Evolutionary conservation across 2,329 filamentous ascomycete genomes (phyloP), one percentile per base, ranked within the genome.

Genomic region (Penicillium digitatum): DNA sequence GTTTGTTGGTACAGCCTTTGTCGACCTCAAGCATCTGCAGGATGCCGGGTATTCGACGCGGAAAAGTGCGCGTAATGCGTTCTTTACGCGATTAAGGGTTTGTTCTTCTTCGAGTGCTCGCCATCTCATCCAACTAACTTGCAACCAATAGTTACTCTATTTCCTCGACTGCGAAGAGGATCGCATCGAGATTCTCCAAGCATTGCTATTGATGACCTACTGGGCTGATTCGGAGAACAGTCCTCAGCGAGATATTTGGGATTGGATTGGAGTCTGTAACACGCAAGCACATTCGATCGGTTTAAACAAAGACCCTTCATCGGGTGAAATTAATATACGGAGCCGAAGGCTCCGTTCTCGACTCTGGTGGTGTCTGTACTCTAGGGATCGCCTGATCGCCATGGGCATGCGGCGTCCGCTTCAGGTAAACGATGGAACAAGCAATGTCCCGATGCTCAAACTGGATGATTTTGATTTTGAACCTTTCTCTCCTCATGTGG

Each of bases 361-460:
- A 37, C 89, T 96, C 58, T 96, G 91, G 91, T 96, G 91, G 91
- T 93, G 89, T 26, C 89, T 90, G 59, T 95, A 93, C 68, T 94
- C 95, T 84, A 87, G 90, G 39, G 91, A 96, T 72, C 87, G 90
- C 35, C 81, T 95, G 20, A 89, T 95, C 56, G 91, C 91, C 1
- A 81, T 96, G 35, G 91, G 91, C 46, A 92, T 96, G 88, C 84
- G 91, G 44, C 84, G 91, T 37, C 91, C 90, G 2, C 93, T 89
- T 3, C 82, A 90, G 57, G 93, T 96, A 74, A 94, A 95, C 77
- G 87, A 90, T 59, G 88, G 92, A 62, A 90, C 95, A 67, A 94
- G 89, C 68, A 89, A 95, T 66, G 89, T 95, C n/a, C 89, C 90
- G 1, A 91, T 95, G 87, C 78, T 95, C 39, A 83, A 81, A 31